A percentile compares a stretch with the other conserved stretches of the same genome.
Evolutionary conservation across 805 yeast species (phyloP).

Genomic region (Candida pini): DNA sequence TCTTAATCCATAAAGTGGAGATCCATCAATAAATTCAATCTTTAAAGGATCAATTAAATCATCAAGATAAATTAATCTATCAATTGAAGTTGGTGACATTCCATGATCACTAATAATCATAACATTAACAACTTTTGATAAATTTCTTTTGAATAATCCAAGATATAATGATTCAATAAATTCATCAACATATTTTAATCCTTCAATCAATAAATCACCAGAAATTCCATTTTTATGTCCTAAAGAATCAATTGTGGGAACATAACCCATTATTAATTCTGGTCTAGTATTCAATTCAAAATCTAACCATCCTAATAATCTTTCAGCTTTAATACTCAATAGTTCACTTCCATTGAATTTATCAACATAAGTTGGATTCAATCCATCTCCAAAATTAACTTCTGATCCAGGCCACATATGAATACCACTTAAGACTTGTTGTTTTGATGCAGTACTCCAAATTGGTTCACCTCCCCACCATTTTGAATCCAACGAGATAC

Average conservation of each 20-base stretch:
- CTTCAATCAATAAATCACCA: constrained; percentile 51
- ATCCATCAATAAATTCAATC: constrained; percentile 67
- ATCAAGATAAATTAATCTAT: constrained; percentile 65
- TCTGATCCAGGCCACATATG: constrained; percentile 98
- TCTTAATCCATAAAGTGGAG: constrained; percentile 80
- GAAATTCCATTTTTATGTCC: constrained; percentile 71
- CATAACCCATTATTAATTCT: constrained; percentile 69
- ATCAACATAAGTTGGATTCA: constrained; percentile 51
- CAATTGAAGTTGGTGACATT: constrained; percentile 80
- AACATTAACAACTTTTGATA: constrained; percentile 63
- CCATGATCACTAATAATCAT: constrained; percentile 88
- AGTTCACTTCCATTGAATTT: constrained; percentile 60
- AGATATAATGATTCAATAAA: constrained; percentile 46
- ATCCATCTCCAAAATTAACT: constrained; percentile 45
- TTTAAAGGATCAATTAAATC: constrained; percentile 53
- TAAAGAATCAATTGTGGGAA: constrained; percentile 74
- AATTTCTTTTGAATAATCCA: constrained; percentile 48
- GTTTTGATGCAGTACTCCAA: constrained; percentile 70
- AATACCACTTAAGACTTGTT: constrained; percentile 63
- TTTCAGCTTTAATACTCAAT: constrained; percentile 48
- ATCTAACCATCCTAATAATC: constrained; percentile 68
- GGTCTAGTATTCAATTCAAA: constrained; percentile 52
- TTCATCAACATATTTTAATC: constrained; percentile 58
- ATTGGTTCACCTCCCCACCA: constrained; percentile 93
- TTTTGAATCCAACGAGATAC: constrained; percentile 43